Evolutionary conservation across 2,329 filamentous ascomycete genomes (phyloP), one percentile per base, ranked within the genome.

Genomic region (Penicillium capsulatum): DNA sequence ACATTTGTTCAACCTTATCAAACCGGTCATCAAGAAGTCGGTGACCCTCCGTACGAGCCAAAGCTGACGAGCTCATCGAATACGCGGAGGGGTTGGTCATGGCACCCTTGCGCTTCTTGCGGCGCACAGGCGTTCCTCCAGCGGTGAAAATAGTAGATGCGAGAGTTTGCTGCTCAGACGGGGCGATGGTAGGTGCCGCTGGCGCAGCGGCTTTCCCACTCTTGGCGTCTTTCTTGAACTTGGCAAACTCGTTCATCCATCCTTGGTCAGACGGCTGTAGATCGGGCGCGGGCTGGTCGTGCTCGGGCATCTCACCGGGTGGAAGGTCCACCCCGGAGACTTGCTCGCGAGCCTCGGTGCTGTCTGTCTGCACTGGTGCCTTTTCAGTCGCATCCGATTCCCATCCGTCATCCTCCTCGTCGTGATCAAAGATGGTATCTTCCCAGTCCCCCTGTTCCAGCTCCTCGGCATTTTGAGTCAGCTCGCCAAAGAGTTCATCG

Each of bases 91-190:
- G 84, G 50, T 85, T 87, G 3, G 91, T 97, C 63, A 94, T 70
- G 2, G 92, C 91, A 31, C 90, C 91, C 73, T 95, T 97, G 60
- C 91, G 81, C 78, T 95, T 96, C 81, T 97, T 97, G 46, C 77
- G 78, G 36, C 86, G 80, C 22, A 72, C 59, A 2, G 68, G 69
- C 4, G 69, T 71, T 9, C 88, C 88, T 24, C 86, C 87, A 46
- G 83, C 84, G 47, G 65, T 70, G 62, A 65, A 73, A 19, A 66
- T 53, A 7, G 69, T 69, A 3, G 66, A 69, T n/a, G 69, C 64
- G 16, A 66, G 53, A 4, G 67, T 70, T 19, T 60, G 61, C 33
- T 66, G 66, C 36, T 64, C 62, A 2, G 64, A 66, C n/a, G 64
- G 60, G 6, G 62, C 59, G 10, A 63, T 59, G 9, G 59, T 66